Evolutionary conservation across 441 rosid genomes (phyloP).

Genomic region (Arabidopsis hybrid): DNA sequence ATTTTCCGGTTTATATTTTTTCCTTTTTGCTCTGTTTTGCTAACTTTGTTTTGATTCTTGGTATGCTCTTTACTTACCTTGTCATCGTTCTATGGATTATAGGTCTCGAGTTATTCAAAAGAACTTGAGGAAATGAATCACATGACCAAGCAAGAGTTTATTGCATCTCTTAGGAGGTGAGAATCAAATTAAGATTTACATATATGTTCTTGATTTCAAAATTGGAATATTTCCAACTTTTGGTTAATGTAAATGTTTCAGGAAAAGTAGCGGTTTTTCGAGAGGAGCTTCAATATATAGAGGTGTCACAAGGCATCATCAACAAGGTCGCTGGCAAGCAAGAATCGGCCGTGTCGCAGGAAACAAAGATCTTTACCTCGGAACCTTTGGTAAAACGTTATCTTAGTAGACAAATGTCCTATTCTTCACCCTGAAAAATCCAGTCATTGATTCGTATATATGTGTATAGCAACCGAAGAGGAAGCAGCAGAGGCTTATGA

Average conservation of each 20-base stretch:
- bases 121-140: slow-evolving; percentile 90
- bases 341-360: slow-evolving; percentile 97
- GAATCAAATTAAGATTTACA: background rate
- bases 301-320: slow-evolving; percentile 98
- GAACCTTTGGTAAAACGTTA: slow-evolving; percentile 71
- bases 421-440: background rate
- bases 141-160: slow-evolving; percentile 86
- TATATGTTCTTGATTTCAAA: background rate
- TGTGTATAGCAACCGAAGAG: slow-evolving; percentile 76
- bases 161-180: slow-evolving; percentile 92
- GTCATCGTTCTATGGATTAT: background rate
- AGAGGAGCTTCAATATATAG: slow-evolving; percentile 95
- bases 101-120: slow-evolving; percentile 69
- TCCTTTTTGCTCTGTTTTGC: background rate
- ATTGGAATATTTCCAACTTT: background rate
- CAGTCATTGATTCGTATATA: background rate
- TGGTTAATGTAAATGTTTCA: slow-evolving; percentile 27
- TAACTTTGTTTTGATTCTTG: background rate
- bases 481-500: slow-evolving; percentile 99
- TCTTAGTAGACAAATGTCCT: background rate
- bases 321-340: slow-evolving; percentile 99
- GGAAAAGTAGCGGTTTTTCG: slow-evolving; percentile 95
- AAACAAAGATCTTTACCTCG: slow-evolving; percentile 92
- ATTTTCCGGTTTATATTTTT: slow-evolving; percentile 63
- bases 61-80: background rate